phyloP scores from a whole-genome alignment of 2,329 filamentous ascomycete genomes.

The Ambrosiella xylebori region DNA sequence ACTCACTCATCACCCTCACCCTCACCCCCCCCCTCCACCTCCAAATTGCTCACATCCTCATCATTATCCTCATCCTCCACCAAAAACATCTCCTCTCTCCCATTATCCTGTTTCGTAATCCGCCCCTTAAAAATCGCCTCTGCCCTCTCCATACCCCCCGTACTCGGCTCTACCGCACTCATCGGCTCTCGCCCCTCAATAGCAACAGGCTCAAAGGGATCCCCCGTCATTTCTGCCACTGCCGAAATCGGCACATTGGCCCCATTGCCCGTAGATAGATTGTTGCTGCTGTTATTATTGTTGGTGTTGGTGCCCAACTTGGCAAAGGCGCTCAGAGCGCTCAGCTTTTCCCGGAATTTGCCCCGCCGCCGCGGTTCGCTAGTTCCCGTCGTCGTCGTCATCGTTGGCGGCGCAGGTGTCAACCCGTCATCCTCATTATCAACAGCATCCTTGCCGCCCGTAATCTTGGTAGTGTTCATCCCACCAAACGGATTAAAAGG shows the following conservation, averaged over 20 bases:
- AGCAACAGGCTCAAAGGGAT: too few species aligned
- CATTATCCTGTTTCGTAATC: constrained; percentile 10
- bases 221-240: not conserved
- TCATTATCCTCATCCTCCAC: constrained; percentile 8
- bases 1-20: not conserved
- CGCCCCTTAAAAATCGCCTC: not conserved
- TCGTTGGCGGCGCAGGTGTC: constrained; percentile 13
- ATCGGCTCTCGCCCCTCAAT: not conserved
- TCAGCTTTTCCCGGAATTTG: constrained; percentile 10
- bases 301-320: constrained; percentile 1
- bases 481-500: constrained; percentile 4
- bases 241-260: not conserved
- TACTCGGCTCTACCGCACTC: not conserved
- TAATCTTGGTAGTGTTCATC: constrained; percentile 16
- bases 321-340: constrained; percentile 7
- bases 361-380: constrained; percentile 16
- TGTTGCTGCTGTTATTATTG: too few species aligned
- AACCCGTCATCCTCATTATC: not conserved
- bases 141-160: not conserved
- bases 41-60: not conserved
- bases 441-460: constrained; percentile 15
- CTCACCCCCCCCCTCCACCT: not conserved
- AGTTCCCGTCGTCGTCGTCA: constrained; percentile 20
- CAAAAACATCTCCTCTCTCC: constrained; percentile 11
- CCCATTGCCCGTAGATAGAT: not conserved